These are phyloP conservation scores for Articulospora tetracladia DNA, from an alignment of 495 filamentous ascomycete genomes.

Conservation along the genomic window DNA sequence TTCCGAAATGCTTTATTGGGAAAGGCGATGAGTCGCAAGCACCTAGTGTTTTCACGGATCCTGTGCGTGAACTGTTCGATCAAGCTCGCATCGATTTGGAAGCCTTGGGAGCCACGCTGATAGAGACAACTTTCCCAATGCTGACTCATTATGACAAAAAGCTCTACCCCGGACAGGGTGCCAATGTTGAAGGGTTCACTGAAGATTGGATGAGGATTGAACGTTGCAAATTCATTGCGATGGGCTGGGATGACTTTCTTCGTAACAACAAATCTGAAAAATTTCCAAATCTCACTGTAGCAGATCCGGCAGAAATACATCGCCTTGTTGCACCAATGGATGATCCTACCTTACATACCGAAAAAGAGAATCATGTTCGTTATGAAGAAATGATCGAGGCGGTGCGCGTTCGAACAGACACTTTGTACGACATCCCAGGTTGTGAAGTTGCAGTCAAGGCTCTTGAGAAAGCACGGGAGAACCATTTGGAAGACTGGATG, in stretches of 20 bases:
- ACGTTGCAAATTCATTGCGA: conserved; percentile 27
- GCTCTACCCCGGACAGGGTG: conserved; percentile 4
- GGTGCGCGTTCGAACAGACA: background rate
- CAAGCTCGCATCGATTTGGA: background rate
- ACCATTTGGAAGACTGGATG: conserved; percentile 32
- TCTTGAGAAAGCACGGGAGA: conserved; percentile 27
- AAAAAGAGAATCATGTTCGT: conserved; percentile 20
- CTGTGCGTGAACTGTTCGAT: background rate
- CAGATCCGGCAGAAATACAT: conserved; percentile 23
- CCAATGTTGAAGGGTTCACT: background rate
- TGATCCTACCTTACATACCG: background rate
- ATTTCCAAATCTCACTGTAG: conserved; percentile 13
- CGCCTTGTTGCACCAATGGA: conserved; percentile 17
- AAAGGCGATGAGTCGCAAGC: conserved; percentile 26
- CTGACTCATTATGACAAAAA: conserved; percentile 28
- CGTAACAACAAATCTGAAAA: conserved; percentile 20
- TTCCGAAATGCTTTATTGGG: conserved; percentile 25
- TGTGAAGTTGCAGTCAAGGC: conserved; percentile 19
- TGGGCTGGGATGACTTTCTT: conserved; percentile 33
- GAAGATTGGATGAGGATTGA: conserved; percentile 27
- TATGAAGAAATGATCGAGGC: conserved; percentile 19
- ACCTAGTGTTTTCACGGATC: conserved; percentile 6
- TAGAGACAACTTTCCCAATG: conserved; percentile 21
- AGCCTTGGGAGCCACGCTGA: background rate
- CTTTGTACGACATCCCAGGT: conserved; percentile 15